Evolutionary conservation across 805 yeast species (phyloP), one percentile per base, ranked within the genome.

Genomic region (Saccharomyces kudriavzevii): DNA sequence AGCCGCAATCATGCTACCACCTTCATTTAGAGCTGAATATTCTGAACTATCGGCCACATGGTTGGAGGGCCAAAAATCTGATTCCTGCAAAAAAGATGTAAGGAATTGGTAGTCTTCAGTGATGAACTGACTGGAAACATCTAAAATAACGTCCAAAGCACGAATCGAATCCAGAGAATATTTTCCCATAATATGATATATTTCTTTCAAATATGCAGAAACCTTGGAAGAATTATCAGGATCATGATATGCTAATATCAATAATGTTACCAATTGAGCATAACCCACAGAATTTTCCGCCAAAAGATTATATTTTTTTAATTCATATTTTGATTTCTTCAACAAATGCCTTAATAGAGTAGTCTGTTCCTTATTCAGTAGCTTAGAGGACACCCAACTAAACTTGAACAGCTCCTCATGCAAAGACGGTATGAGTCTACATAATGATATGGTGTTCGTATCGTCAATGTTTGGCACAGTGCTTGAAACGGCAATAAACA

Each of bases 231-330:
- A 56, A 6, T 77, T 67, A 52, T 77, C 76, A 2, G 71, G 70
- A 31, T 75, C 73, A 26, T 63, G 60, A 51, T 78, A 70, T 1
- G 81, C 74, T 2, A 68, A 56, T 52, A 71, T 66, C 11, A 85
- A 56, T 49, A 83, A 80, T 1, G 76, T 75, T 0, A 82, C 66
- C 30, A 87, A 70, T 59, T 82, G 83, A 11, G 95, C 69, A 68
- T 81, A 90, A 0, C 97, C 97, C 63, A 85, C 89, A 25, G 82
- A 73, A 56, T 86, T 86, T 66, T 91, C 96, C 49, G 82, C 80
- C 6, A 88, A 61, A 17, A 89, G 71, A 54, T 87, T 85, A 70
- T 74, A 89, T 58, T 83, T 81, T 62, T 66, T 68, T 58, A 74
- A 74, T 52, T 82, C 72, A 65, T 73, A 73, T 50, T 63, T 64